Percentiles rank a stretch among this genome's conserved stretches.
These are phyloP conservation scores for Takashimella koratensis DNA, from an alignment of 1,284 basidiomycete genomes.

Conservation along the genomic window DNA sequence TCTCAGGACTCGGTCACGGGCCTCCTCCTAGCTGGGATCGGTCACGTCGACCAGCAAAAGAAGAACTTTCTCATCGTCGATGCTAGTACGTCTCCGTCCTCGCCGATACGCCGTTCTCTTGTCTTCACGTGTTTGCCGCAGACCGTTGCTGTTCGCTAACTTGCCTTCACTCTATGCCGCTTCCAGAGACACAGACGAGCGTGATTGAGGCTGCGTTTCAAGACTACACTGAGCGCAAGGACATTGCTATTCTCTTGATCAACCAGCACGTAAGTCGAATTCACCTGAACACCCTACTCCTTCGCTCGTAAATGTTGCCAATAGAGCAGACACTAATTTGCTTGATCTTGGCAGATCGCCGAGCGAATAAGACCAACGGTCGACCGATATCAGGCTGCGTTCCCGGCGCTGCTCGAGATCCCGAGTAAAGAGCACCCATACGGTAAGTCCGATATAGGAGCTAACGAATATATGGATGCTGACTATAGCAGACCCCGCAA, in stretches of 20 bases:
- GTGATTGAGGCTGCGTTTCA: constrained; percentile 85
- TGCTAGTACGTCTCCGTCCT: constrained; percentile 59
- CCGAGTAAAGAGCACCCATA: constrained; percentile 74
- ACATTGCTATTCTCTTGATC: constrained; percentile 91
- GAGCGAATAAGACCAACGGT: constrained; percentile 95
- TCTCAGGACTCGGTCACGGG: constrained; percentile 96
- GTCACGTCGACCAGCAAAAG: constrained; percentile 81
- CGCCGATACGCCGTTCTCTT: neutral
- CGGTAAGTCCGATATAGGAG: constrained; percentile 53
- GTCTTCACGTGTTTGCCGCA: no score
- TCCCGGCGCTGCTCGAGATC: constrained; percentile 95
- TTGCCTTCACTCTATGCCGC: neutral
- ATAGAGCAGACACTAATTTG: neutral
- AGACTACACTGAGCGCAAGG: constrained; percentile 85
- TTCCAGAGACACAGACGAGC: constrained; percentile 85
- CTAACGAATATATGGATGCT: constrained; percentile 1
- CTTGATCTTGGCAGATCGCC: constrained; percentile 61
- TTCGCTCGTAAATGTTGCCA: no score
- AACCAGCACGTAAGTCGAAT: constrained; percentile 79
- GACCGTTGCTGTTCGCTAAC: no score
- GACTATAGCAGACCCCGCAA: constrained; percentile 72
- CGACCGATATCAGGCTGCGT: constrained; percentile 91
- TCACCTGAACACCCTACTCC: no score
- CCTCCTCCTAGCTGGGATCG: constrained; percentile 83
- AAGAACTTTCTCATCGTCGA: constrained; percentile 97